Conservation (phyloP, 495 filamentous ascomycete species). For the Margaritispora aquatica region DNA sequence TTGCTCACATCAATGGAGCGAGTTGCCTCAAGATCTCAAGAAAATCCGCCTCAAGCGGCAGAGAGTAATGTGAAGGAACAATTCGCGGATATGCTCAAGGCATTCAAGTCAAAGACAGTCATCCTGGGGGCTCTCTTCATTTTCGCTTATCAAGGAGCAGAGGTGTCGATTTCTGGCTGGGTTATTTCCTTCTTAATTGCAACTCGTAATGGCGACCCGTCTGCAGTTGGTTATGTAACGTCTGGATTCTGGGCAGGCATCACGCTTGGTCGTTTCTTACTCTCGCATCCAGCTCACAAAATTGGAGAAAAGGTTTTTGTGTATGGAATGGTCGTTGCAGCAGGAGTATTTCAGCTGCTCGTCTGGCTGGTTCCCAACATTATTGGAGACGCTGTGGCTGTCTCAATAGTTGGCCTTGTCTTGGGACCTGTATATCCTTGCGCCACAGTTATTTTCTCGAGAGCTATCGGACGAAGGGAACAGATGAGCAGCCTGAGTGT, state of each 20-base stretch:
- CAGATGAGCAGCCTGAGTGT: conserved; percentile 63
- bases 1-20: conserved; percentile 33
- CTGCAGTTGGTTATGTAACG: conserved; percentile 71
- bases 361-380: conserved; percentile 71
- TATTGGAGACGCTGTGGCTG: conserved; percentile 62
- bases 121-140: conserved; percentile 69
- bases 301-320: conserved; percentile 67
- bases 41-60: conserved; percentile 1
- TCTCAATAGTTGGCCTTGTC: conserved; percentile 67
- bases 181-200: conserved; percentile 73
- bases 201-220: conserved; percentile 58
- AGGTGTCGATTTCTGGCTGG: conserved; percentile 76
- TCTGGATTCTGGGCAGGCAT: conserved; percentile 82
- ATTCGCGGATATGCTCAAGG: conserved; percentile 27
- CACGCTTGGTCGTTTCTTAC: conserved; percentile 62
- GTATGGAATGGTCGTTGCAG: conserved; percentile 49
- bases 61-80: conserved; percentile 30
- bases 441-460: conserved; percentile 58
- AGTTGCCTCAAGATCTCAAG: conserved; percentile 28
- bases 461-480: conserved; percentile 52
- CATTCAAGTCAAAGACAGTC: conserved; percentile 53
- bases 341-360: conserved; percentile 60
- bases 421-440: conserved; percentile 74
- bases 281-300: conserved; percentile 54
- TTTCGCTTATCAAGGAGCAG: conserved; percentile 76